Evolutionary conservation across 139 green algal species (phyloP).

Genomic region (Coccomyxa sp.): DNA sequence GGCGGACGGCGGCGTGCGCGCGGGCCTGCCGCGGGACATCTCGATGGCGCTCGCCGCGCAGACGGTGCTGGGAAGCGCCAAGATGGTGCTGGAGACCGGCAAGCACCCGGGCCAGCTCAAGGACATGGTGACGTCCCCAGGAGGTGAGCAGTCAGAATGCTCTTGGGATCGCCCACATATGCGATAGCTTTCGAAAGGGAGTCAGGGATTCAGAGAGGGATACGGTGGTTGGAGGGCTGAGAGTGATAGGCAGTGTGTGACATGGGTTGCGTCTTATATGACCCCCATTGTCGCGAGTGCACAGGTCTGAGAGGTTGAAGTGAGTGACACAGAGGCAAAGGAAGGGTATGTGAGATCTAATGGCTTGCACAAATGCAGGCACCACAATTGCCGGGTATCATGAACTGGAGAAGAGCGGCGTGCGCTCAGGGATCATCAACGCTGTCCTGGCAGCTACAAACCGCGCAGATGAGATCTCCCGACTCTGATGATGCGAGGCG

Average conservation of each 20-base stretch:
- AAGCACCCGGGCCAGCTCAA: slow-evolving; percentile 89
- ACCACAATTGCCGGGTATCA: slow-evolving; percentile 94
- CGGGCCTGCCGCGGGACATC: slow-evolving; percentile 86
- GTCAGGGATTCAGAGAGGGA: no score
- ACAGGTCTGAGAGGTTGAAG: no score
- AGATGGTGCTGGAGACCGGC: slow-evolving; percentile 96
- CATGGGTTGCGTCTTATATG: no score
- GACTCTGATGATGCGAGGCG: slow-evolving; percentile 3
- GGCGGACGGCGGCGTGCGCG: slow-evolving; percentile 85
- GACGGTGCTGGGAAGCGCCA: slow-evolving; percentile 86
- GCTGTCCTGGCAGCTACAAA: slow-evolving; percentile 80
- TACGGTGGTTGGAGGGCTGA: no score
- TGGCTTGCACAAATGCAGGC: no score
- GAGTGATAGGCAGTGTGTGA: not conserved
- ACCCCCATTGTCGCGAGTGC: no score
- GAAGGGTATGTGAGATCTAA: no score
- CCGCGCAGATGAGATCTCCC: slow-evolving; percentile 72
- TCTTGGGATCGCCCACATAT: no score
- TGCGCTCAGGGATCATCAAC: slow-evolving; percentile 82
- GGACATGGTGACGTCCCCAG: slow-evolving; percentile 89
- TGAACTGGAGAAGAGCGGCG: slow-evolving; percentile 82
- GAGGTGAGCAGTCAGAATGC: slow-evolving; percentile 2
- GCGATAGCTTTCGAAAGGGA: no score
- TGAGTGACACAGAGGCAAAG: no score
- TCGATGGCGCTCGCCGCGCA: slow-evolving; percentile 54